These are phyloP conservation scores for Nothophoma quercina DNA, from an alignment of 2,329 filamentous ascomycete genomes.

Conservation along the genomic window DNA sequence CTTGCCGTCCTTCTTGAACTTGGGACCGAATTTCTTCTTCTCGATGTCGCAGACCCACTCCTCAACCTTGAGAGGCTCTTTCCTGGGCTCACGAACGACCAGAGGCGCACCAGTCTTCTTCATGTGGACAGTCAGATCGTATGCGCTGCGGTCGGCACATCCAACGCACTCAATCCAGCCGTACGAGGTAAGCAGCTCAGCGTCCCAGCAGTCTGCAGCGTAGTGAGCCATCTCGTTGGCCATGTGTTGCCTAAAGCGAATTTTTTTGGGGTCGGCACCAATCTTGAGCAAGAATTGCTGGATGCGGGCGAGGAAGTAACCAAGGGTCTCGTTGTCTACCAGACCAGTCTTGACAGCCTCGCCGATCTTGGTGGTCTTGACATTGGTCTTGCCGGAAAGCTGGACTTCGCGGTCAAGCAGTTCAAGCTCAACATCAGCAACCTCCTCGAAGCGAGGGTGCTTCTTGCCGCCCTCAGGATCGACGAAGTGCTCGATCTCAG, in stretches of 20 bases:
- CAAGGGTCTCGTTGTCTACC: slow-evolving; percentile 96
- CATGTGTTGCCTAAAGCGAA: slow-evolving; percentile 98
- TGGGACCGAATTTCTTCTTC: slow-evolving; percentile 94
- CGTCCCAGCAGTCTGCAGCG: slow-evolving; percentile 97
- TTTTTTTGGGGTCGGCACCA: slow-evolving; percentile 84
- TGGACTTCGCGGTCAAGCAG: slow-evolving; percentile 87
- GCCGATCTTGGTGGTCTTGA: slow-evolving; percentile 78
- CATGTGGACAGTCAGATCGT: slow-evolving; percentile 89
- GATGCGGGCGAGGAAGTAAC: slow-evolving; percentile 96
- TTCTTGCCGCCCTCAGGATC: slow-evolving; percentile 95
- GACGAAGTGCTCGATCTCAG: slow-evolving; percentile 98
- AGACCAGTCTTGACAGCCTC: slow-evolving; percentile 82
- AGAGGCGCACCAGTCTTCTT: slow-evolving; percentile 90
- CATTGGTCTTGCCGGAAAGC: slow-evolving; percentile 81
- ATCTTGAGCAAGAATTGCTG: slow-evolving; percentile 89
- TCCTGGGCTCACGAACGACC: slow-evolving; percentile 81
- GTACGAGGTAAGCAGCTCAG: slow-evolving; percentile 87
- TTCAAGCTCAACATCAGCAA: slow-evolving; percentile 82
- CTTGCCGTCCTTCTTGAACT: slow-evolving; percentile 91
- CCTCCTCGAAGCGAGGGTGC: slow-evolving; percentile 84
- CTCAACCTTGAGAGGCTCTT: slow-evolving; percentile 79
- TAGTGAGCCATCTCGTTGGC: slow-evolving; percentile 91
- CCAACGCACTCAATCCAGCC: slow-evolving; percentile 99
- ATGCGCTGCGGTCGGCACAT: slow-evolving; percentile 93
- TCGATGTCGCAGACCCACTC: slow-evolving; percentile 89